Evolutionary conservation across 129 eudicot genomes (phyloP).

Genomic region (Deinandra increscens): DNA sequence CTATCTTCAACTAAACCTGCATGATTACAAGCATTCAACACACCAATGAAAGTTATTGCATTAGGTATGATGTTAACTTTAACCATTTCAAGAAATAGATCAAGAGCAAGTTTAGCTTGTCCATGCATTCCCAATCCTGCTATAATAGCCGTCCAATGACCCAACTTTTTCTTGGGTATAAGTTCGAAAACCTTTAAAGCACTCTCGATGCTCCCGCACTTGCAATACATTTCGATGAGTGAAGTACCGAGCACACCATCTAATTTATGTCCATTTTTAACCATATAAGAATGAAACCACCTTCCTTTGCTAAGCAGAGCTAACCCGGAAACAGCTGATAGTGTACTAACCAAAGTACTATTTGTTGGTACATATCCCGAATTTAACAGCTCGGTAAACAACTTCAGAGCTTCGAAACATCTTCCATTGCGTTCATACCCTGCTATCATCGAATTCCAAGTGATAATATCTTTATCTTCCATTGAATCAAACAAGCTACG

Average conservation of each 20-base stretch:
- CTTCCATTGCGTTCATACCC: constrained; percentile 38
- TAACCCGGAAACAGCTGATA: constrained; percentile 41
- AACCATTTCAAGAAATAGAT: constrained; percentile 36
- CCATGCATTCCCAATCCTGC: constrained; percentile 47
- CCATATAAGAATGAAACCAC: constrained; percentile 43
- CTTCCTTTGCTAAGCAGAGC: constrained; percentile 36
- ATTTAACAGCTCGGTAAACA: constrained; percentile 32
- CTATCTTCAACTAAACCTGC: constrained; percentile 70
- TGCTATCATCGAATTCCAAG: constrained; percentile 46
- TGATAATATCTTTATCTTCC: constrained; percentile 27
- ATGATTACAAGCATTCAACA: constrained; percentile 82
- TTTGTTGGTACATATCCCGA: constrained; percentile 33
- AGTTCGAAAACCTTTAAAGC: constrained; percentile 36
- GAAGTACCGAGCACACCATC: constrained; percentile 43
- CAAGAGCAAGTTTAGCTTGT: constrained; percentile 37
- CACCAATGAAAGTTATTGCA: constrained; percentile 47
- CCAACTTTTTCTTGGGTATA: constrained; percentile 35
- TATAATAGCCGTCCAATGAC: constrained; percentile 49
- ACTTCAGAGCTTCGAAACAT: constrained; percentile 31
- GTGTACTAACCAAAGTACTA: constrained; percentile 43
- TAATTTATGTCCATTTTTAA: constrained; percentile 32
- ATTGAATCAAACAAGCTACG: constrained; percentile 33
- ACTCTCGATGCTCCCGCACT: constrained; percentile 41
- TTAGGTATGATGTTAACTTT: constrained; percentile 29
- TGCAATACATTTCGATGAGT: constrained; percentile 46